Conservation (phyloP, 1,284 basidiomycete species). For the Trametes pubescens region DNA sequence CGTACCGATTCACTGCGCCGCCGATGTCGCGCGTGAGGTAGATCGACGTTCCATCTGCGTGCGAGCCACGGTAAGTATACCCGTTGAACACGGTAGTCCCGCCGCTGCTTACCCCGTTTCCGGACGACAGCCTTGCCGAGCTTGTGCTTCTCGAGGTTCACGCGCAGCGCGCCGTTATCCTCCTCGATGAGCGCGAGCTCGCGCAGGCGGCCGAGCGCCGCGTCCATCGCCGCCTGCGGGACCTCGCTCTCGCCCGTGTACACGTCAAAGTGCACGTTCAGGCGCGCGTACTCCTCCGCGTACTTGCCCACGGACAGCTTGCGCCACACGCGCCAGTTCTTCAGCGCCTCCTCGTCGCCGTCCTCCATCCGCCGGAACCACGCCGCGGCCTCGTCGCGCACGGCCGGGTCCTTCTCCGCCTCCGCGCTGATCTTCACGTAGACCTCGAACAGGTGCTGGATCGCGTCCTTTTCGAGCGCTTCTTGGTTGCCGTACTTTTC, state of each 20-base stretch:
- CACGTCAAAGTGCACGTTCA: constrained; percentile 94
- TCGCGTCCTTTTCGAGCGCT: constrained; percentile 87
- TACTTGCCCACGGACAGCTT: constrained; percentile 94
- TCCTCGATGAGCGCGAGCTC: constrained; percentile 64
- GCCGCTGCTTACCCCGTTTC: constrained; percentile 86
- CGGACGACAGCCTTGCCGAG: constrained; percentile 91
- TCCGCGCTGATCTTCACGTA: constrained; percentile 96
- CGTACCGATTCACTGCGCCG: constrained; percentile 92
- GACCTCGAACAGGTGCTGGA: constrained; percentile 94
- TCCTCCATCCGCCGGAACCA: constrained; percentile 99
- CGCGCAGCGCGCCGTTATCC: constrained; percentile 76
- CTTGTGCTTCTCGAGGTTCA: constrained; percentile 90
- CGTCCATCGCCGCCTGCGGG: constrained; percentile 79
- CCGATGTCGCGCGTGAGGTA: constrained; percentile 99
- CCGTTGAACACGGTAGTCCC: no score
- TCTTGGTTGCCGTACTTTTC: constrained; percentile 91
- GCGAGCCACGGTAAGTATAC: not conserved
- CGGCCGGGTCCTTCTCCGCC: constrained; percentile 72
- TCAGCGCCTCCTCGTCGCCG: constrained; percentile 84
- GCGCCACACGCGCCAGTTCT: constrained; percentile 94
- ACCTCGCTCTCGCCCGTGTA: constrained; percentile 97
- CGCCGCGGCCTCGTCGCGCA: constrained; percentile 86
- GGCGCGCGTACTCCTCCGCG: constrained; percentile 86
- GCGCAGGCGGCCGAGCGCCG: constrained; percentile 69
- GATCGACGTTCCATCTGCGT: constrained; percentile 93